phyloP scores from a whole-genome alignment of 306 rosid genomes.

The Datisca glomerata region DNA sequence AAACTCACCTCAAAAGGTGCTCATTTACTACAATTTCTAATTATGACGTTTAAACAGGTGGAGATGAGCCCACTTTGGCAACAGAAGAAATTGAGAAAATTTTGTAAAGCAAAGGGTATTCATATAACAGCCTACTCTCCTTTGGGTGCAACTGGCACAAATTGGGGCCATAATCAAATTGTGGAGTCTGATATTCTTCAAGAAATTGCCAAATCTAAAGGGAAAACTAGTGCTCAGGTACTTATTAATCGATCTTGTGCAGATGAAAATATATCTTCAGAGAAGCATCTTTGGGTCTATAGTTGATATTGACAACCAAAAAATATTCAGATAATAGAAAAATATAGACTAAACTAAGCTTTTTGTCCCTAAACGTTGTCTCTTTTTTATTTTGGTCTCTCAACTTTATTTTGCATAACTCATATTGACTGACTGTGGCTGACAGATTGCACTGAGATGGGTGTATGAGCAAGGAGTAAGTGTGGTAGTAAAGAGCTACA shows the following conservation, averaged over 20 bases:
- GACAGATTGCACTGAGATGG: slow-evolving; percentile 42
- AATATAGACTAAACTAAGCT: too few species aligned
- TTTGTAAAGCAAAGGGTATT: slow-evolving; percentile 31
- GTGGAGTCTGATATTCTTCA: slow-evolving; percentile 16
- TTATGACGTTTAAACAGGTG: slow-evolving; percentile 30
- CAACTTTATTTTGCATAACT: too few species aligned
- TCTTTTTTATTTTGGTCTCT: too few species aligned
- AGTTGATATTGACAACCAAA: too few species aligned
- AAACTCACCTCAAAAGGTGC: too few species aligned
- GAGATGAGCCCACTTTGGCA: slow-evolving; percentile 47
- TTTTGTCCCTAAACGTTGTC: too few species aligned
- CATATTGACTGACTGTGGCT: too few species aligned
- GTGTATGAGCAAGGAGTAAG: slow-evolving; percentile 32
- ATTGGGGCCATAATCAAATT: slow-evolving; percentile 22
- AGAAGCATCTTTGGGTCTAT: too few species aligned
- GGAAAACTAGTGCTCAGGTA: slow-evolving; percentile 42
- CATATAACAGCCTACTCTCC: slow-evolving; percentile 40
- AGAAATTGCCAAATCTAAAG: slow-evolving; percentile 27
- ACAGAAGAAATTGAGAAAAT: slow-evolving; percentile 25
- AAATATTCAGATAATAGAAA: too few species aligned
- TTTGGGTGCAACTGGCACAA: slow-evolving; percentile 21
- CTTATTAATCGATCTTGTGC: too few species aligned
- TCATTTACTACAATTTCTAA: too few species aligned
- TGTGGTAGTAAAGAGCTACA: slow-evolving; percentile 28
- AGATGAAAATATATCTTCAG: too few species aligned